Base-by-base conservation (phyloP, 1,284 basidiomycete species). In the Takashimella tepidaria region DNA sequence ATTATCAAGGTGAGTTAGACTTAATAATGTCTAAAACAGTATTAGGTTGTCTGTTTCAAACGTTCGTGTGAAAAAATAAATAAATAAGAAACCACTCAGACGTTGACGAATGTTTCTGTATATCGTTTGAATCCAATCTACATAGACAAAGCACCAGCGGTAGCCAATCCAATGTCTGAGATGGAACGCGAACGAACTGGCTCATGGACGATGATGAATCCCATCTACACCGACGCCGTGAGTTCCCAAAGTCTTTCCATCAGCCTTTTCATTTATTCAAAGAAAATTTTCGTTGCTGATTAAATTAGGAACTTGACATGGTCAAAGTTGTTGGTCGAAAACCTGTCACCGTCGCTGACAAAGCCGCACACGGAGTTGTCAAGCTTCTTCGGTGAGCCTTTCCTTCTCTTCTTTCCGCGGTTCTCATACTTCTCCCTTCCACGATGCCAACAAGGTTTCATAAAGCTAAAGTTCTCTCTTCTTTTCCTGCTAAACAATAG, bases 321-420 rank as follows among this genome's bases (percentile, higher is more conserved):
- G 74, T 77, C 42, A 45, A 92, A 82, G 82, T 95, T 24, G 79
- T 93, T 12, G 83, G 86, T 58, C 81, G 80, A 45, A 78, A 85
- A 26, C 80, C 85, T 11, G 82, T 82, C 60, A 87, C 83, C 0
- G 46, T 87, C 1, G 76, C 82, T 10, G 92, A 97, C 74, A 87
- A 83, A 68, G 46, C 88, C 42, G 89, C 89, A 0, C 79, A 78
- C 54, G 75, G 76, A 5, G 75, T 89, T 24, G 88, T 91, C 41
- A 80, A 72, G 52, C 44, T 85, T 1, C 66, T 81, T 4, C 80
- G 85, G 80, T 81, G 60, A 50, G 69, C 43, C 48, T 20, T 22
- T 25, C 47, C 24, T 40, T 37, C 31, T 37, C 31, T 37, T 37
- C 16, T 37, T 37, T 37, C 31, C 31, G 8, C 31, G 8, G 10